Conservation (phyloP, 106 monocot species). For the Dactylorhiza incarnata region DNA sequence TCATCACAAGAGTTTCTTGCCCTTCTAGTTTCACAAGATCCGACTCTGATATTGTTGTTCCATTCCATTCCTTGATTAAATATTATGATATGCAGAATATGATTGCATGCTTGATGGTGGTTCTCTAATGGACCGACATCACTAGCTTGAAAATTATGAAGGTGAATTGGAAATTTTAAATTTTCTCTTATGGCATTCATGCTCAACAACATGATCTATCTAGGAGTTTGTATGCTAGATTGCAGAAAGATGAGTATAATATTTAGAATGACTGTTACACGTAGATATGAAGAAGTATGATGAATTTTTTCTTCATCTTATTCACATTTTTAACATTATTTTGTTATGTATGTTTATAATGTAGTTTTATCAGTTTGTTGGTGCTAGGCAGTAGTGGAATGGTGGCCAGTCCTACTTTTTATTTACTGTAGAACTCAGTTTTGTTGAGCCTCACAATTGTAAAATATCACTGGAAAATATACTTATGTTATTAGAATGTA, state of each 20-base stretch:
- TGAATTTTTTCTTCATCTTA: no score
- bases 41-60: background rate
- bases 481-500: no score
- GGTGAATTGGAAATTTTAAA: background rate
- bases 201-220: background rate
- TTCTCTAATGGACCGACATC: background rate
- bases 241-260: background rate
- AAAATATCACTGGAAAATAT: no score
- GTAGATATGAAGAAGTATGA: no score
- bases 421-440: no score
- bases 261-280: no score
- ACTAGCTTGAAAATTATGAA: background rate
- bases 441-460: no score
- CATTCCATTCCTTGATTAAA: background rate
- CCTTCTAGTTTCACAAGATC: conserved; percentile 1
- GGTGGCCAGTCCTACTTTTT: no score
- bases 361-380: no score
- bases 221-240: background rate
- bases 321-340: no score
- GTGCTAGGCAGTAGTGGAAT: no score
- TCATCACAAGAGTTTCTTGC: background rate
- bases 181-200: background rate
- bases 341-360: no score
- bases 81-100: background rate
- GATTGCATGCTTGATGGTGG: background rate